Evolutionary conservation across 208 protist species (phyloP), one percentile per base, ranked within the genome.

Genomic region (Herpetomonas samuelpessoai): DNA sequence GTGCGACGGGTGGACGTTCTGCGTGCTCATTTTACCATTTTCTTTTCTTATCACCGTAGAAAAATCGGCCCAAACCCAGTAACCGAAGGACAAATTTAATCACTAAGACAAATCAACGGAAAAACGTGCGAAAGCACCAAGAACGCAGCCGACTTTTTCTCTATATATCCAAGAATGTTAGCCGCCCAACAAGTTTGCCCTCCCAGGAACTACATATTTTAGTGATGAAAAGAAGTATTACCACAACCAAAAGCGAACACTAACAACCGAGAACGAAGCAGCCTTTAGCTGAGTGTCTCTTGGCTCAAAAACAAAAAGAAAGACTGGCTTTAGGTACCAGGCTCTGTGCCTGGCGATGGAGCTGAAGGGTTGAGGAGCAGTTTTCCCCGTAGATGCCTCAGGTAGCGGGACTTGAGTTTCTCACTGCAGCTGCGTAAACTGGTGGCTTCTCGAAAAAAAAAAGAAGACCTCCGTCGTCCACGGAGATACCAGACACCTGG

Each of bases 11-110:
- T 27, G 19, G 24, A 51, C 7, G 46, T 27, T n/a, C 22, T 10
- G 46, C 19, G 46, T 41, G 35, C 35, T 41, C 14, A 18, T 41
- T 14, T 41, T 14, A 41, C 35, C 46, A 12, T 51, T 51, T 9
- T 27, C 48, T 28, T 31, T 63, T 57, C 45, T 48, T 29, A 6
- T 14, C 35, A 41, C 35, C n/a, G 35, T 41, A 41, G 35, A 41
- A 41, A 41, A 41, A 41, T 14, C 35, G 35, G 35, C 35, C 35
- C 35, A 41, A 41, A 14, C 14, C 35, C 35, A 41, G 14, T 41
- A 18, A 41, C 35, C 14, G 14, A 41, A 41, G 35, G 35, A 6
- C 35, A 41, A 41, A 41, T 41, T 19, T 19, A 18, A 25, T 30
- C 21, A 30, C 10, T 1, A 47, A 48, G 14, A 30, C 3, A 51